Evolutionary conservation across 2,329 filamentous ascomycete genomes (phyloP).

Genomic region (Nothophoma quercina): DNA sequence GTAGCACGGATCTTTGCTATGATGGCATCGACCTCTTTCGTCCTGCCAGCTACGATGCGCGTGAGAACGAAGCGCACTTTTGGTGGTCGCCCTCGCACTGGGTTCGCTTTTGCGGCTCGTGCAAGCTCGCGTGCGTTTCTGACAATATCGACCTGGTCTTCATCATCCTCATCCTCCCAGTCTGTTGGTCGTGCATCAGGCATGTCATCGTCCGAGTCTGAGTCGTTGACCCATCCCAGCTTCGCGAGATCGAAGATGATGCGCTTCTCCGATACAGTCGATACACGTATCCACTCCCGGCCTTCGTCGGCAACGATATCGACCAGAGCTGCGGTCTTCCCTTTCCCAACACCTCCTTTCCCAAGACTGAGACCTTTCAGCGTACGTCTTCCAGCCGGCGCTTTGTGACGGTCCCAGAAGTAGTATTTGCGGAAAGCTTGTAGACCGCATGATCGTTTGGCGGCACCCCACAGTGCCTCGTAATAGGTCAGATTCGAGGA

Average conservation of each 20-base stretch:
- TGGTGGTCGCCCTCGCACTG: conserved; percentile 67
- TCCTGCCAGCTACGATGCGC: conserved; percentile 60
- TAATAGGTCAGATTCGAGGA: conserved; percentile 73
- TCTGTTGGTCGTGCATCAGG: conserved; percentile 17
- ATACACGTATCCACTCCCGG: conserved; percentile 72
- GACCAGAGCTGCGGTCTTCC: conserved; percentile 63
- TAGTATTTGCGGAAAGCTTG: conserved; percentile 59
- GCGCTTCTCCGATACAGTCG: conserved; percentile 68
- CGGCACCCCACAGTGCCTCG: conserved; percentile 68
- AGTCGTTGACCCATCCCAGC: conserved; percentile 65
- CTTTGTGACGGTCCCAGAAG: conserved; percentile 38
- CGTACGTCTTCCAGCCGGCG: conserved; percentile 29
- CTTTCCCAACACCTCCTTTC: conserved; percentile 49
- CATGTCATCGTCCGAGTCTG: conserved; percentile 56
- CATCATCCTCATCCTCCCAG: conserved; percentile 60
- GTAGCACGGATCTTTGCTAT: conserved; percentile 63
- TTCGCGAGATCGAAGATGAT: conserved; percentile 74
- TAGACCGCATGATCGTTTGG: conserved; percentile 65
- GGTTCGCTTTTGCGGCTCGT: conserved; percentile 63
- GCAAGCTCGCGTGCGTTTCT: conserved; percentile 66
- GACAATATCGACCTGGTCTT: conserved; percentile 64
- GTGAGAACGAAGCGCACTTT: conserved; percentile 67
- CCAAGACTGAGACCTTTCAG: conserved; percentile 33
- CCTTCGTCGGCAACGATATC: conserved; percentile 71
- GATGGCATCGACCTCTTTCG: conserved; percentile 64